Evolutionary conservation across 106 monocot genomes (phyloP).

Genomic region (Posidonia australis): DNA sequence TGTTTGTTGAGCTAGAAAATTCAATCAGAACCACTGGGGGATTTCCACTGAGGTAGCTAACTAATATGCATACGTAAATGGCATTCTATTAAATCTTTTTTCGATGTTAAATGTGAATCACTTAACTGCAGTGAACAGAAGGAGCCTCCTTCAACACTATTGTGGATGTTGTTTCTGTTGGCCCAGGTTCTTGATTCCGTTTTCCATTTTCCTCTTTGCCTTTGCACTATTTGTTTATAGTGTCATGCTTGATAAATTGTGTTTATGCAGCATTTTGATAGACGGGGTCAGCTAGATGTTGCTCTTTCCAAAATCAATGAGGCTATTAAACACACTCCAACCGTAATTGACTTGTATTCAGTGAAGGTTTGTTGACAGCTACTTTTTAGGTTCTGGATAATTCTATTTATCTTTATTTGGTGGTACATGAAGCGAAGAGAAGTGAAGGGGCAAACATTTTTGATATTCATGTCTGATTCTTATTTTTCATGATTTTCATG

Average conservation of each 20-base stretch:
- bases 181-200: slow-evolving; percentile 53
- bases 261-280: slow-evolving; percentile 80
- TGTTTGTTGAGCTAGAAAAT: slow-evolving; percentile 68
- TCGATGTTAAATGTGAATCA: background rate
- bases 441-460: no score
- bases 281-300: slow-evolving; percentile 61
- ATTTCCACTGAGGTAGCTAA: slow-evolving; percentile 66
- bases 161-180: slow-evolving; percentile 90
- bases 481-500: no score
- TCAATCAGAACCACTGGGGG: slow-evolving; percentile 57
- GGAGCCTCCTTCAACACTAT: slow-evolving; percentile 87
- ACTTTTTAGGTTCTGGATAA: background rate
- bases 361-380: slow-evolving; percentile 47
- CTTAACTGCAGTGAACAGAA: slow-evolving; percentile 42
- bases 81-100: background rate
- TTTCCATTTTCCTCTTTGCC: background rate
- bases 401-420: background rate
- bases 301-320: slow-evolving; percentile 87
- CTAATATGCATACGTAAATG: background rate
- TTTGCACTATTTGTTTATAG: background rate
- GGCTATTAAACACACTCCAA: slow-evolving; percentile 92
- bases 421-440: no score
- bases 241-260: background rate
- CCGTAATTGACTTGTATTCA: slow-evolving; percentile 91
- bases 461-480: no score